Conservation (phyloP, 2,329 filamentous ascomycete genomes). For the Decorospora gaudefroyi region DNA sequence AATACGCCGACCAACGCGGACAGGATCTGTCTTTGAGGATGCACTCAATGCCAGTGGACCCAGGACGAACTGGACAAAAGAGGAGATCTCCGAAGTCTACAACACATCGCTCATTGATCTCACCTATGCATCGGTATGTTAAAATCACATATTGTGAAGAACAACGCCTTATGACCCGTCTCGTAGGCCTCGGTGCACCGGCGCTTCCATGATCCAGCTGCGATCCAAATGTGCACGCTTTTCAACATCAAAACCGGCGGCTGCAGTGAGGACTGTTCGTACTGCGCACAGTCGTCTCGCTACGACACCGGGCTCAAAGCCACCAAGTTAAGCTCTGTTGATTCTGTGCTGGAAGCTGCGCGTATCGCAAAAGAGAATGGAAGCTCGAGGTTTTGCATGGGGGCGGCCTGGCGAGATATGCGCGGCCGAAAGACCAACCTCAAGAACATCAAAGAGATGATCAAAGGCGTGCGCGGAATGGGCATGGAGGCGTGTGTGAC, state of each 20-base stretch:
- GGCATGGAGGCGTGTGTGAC: constrained; percentile 95
- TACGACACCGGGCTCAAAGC: constrained; percentile 78
- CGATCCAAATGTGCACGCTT: constrained; percentile 89
- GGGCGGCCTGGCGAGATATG: constrained; percentile 93
- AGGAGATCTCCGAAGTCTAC: constrained; percentile 82
- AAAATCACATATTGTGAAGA: constrained; percentile 10
- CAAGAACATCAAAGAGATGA: constrained; percentile 84
- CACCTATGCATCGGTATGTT: constrained; percentile 68
- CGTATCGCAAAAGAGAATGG: constrained; percentile 79
- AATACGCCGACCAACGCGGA: constrained; percentile 17
- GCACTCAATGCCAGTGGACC: constrained; percentile 66
- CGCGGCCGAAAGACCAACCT: constrained; percentile 82
- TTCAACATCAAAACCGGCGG: constrained; percentile 98
- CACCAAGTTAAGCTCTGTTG: constrained; percentile 76
- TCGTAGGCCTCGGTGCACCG: constrained; percentile 74
- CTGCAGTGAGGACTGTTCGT: constrained; percentile 89
- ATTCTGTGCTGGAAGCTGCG: constrained; percentile 78
- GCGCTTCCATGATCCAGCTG: constrained; percentile 79
- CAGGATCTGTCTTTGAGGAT: constrained; percentile 36
- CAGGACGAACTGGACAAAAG: constrained; percentile 76
- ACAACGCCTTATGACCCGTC: constrained; percentile 8
- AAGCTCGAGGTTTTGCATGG: constrained; percentile 93
- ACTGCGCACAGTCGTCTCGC: constrained; percentile 86
- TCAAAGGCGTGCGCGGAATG: constrained; percentile 76
- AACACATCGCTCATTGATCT: constrained; percentile 80